These are phyloP conservation scores for Aphanocladium album DNA, from an alignment of 2,329 filamentous ascomycete genomes.

Conservation along the genomic window DNA sequence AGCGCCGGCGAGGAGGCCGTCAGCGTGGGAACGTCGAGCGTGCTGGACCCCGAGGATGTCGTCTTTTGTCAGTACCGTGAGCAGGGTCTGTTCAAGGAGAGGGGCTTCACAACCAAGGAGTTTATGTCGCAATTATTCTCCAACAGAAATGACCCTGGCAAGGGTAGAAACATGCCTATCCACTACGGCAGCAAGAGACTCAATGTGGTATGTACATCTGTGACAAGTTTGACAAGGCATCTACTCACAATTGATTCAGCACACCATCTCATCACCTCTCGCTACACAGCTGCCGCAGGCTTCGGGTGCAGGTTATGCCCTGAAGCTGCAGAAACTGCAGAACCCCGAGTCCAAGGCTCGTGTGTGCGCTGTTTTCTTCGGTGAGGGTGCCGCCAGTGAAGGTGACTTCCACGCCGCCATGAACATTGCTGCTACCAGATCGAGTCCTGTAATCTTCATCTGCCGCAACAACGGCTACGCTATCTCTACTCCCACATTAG, in stretches of 20 bases:
- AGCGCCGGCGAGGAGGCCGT: constrained; percentile 93
- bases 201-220: constrained; percentile 63
- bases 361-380: constrained; percentile 80
- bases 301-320: constrained; percentile 77
- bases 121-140: constrained; percentile 97
- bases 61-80: constrained; percentile 95
- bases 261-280: constrained; percentile 77
- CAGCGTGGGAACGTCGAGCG: constrained; percentile 81
- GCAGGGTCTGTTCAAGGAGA: constrained; percentile 82
- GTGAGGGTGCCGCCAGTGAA: constrained; percentile 84
- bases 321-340: constrained; percentile 73
- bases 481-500: constrained; percentile 82
- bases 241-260: constrained; percentile 37
- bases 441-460: constrained; percentile 84
- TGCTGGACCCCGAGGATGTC: constrained; percentile 77
- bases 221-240: not conserved
- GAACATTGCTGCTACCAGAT: constrained; percentile 83
- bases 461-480: constrained; percentile 93
- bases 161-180: constrained; percentile 92
- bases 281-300: constrained; percentile 89
- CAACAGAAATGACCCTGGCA: constrained; percentile 73
- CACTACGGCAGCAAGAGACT: constrained; percentile 84
- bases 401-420: constrained; percentile 89
- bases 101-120: constrained; percentile 78
- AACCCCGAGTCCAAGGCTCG: constrained; percentile 63